Base-by-base conservation (phyloP, 2,329 filamentous ascomycete genomes). In the Fusarium nurragi region DNA sequence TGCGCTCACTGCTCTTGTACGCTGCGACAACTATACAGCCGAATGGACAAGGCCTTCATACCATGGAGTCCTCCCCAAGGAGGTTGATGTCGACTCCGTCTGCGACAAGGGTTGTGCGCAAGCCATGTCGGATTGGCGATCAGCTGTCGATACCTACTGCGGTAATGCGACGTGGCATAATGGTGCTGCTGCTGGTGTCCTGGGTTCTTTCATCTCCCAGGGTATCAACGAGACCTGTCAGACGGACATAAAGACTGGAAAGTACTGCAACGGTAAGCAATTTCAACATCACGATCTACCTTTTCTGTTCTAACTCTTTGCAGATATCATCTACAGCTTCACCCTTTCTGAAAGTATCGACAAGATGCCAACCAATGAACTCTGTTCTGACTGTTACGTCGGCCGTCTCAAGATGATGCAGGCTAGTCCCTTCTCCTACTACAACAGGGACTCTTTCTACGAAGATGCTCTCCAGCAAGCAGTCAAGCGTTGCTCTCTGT, bases 331-430 rank as follows among this genome's bases (percentile, higher is more conserved):
- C 3, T 5, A 25, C 16, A 19, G 50, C 0, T 59, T 62, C 9
- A 54, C 32, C 4, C 4, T 37, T 25, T 14, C 6, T 5, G 22
- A 40, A 1, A 50, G 2, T 11, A 38, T 50, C 4, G 54, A 59
- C n/a, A 47, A 54, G 12, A 50, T 59, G 59, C 48, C 49, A 14
- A 46, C 13, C 18, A 45, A 46, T 6, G 44, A 54, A 16, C 38
- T 62, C 5, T 62, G 49, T 30, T 62, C 54, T 5, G 52, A 65
- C n/a, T 68, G 60, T 3, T 61, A 61, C 11, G 22, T 66, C 10
- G 47, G 30, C 2, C 55, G 63, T 0, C 41, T 68, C 10, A 50
- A 52, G 32, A 68, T 68, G 53, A 68, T 68, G 50, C 63, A 64
- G 25, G 40, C 43, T 4, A 66, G 55, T 32, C 43, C 52, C 6